Evolutionary conservation across 352 stramenopile species (phyloP), one percentile per base, ranked within the genome.

Genomic region (Phytophthora sp.): DNA sequence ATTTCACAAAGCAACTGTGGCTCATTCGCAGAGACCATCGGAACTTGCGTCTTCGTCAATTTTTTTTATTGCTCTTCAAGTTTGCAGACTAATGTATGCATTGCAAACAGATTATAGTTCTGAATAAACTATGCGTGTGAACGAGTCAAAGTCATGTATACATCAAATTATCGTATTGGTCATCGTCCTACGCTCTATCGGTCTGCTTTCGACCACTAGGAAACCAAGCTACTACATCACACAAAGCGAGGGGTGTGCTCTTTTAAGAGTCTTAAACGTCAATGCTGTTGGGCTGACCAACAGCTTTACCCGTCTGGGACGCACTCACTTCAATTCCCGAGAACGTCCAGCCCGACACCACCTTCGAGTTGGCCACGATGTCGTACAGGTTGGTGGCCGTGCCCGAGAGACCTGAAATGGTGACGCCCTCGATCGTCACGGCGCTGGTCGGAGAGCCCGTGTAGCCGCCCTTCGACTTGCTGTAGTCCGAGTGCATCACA

Each of bases 331-430:
- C 24, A 30, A 58, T 49, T 0, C 50, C 50, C 26, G 50, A 58
- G 50, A 58, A 58, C 24, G 37, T 41, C 50, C 50, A 58, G 50
- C 39, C 37, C 26, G 54, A 66, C 21, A 71, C 62, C 8, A 66
- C 55, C 32, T 67, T 56, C 20, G 55, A 32, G 50, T 72, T 72
- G 18, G 43, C 50, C 23, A 45, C 27, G 27, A 69, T 65, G 31
- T 73, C 64, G 53, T 66, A 73, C n/a, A 69, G n/a, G 26, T 73
- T 69, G 6, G 45, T 61, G 23, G 45, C 58, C 5, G 64, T 39
- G 20, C 58, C 64, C 20, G 58, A 53, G 3, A 73, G 48, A 17
- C 64, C 64, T 1, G 30, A 54, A 31, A 73, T 28, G 1, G 27
- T 50, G 10, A 65, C 45, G 18, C 23, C 38, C 5, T 31, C 42